Evolutionary conservation across 2,329 filamentous ascomycete species (phyloP).

Genomic region (Fusarium multiceps): DNA sequence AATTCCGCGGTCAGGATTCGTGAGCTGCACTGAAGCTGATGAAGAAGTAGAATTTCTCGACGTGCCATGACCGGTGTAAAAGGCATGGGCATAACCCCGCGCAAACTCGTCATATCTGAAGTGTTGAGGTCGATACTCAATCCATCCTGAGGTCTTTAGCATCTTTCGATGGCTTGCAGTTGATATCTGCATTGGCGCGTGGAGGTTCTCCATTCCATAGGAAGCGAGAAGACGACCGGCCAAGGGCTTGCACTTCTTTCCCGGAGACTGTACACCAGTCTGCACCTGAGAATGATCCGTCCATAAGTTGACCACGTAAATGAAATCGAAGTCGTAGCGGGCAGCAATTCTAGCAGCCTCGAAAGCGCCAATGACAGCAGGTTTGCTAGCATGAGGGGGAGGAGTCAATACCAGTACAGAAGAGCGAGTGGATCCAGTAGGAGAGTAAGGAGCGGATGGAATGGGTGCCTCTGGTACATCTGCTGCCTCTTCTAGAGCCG

Average conservation of each 20-base stretch:
- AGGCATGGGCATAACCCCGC: slow-evolving; percentile 65
- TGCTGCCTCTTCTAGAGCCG: slow-evolving; percentile 37
- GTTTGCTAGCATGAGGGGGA: slow-evolving; percentile 57
- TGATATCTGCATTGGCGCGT: slow-evolving; percentile 64
- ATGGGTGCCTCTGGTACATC: slow-evolving; percentile 18
- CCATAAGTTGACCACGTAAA: slow-evolving; percentile 70
- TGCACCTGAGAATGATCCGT: slow-evolving; percentile 49
- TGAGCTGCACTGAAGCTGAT: slow-evolving; percentile 38
- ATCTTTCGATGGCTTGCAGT: slow-evolving; percentile 62
- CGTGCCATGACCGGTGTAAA: slow-evolving; percentile 58
- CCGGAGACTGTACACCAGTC: slow-evolving; percentile 6
- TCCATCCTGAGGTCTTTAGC: slow-evolving; percentile 62
- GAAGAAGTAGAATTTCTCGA: slow-evolving; percentile 44
- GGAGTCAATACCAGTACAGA: slow-evolving; percentile 58
- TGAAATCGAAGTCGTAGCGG: slow-evolving; percentile 67
- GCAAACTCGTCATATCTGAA: slow-evolving; percentile 59
- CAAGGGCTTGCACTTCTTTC: slow-evolving; percentile 44
- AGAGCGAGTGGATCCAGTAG: slow-evolving; percentile 40
- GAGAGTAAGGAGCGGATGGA: slow-evolving; percentile 38
- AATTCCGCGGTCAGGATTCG: slow-evolving; percentile 61
- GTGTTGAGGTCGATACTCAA: slow-evolving; percentile 61
- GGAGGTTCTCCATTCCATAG: slow-evolving; percentile 63
- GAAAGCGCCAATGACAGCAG: slow-evolving; percentile 62
- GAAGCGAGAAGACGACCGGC: slow-evolving; percentile 66
- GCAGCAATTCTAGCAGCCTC: slow-evolving; percentile 66